Percentiles rank a stretch among this genome's conserved stretches.
Conservation (phyloP, 306 rosid species). For the Lathyrus sativus region DNA sequence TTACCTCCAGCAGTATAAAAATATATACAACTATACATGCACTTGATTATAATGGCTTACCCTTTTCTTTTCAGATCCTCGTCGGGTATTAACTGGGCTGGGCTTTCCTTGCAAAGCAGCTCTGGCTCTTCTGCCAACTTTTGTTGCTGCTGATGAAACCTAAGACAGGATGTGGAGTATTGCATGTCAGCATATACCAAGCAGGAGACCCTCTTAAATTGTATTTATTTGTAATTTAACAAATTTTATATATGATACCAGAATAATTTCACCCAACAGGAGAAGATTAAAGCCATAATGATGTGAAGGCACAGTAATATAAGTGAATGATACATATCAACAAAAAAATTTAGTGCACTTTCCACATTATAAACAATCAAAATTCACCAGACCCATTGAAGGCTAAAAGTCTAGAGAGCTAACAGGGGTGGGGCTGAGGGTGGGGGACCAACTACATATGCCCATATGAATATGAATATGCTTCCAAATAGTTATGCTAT, state of each 20-base stretch:
- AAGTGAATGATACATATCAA: conserved; percentile 10
- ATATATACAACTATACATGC: background rate
- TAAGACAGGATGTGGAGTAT: conserved; percentile 37
- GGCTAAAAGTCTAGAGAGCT: background rate
- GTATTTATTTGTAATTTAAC: conserved; percentile 12
- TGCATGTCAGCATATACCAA: conserved; percentile 30
- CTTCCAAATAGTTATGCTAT: conserved; percentile 21
- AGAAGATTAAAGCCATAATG: conserved; percentile 17
- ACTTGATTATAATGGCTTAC: conserved; percentile 40
- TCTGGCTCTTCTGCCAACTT: conserved; percentile 69
- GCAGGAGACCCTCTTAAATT: conserved; percentile 7
- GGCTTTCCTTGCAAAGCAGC: conserved; percentile 61
- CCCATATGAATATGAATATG: background rate
- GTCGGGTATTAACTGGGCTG: conserved; percentile 55
- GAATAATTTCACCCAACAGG: conserved; percentile 21
- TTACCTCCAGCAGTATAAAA: conserved; percentile 4
- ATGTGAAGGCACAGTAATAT: conserved; percentile 5
- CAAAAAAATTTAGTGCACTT: background rate
- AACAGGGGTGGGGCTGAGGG: background rate
- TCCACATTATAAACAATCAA: background rate
- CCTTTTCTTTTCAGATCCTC: conserved; percentile 82
- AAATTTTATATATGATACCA: conserved; percentile 3
- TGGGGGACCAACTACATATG: background rate
- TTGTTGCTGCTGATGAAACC: conserved; percentile 69
- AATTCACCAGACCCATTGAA: conserved; percentile 18